Base-by-base conservation (phyloP, 2,329 filamentous ascomycete genomes). In the Emericellopsis cladophorae region DNA sequence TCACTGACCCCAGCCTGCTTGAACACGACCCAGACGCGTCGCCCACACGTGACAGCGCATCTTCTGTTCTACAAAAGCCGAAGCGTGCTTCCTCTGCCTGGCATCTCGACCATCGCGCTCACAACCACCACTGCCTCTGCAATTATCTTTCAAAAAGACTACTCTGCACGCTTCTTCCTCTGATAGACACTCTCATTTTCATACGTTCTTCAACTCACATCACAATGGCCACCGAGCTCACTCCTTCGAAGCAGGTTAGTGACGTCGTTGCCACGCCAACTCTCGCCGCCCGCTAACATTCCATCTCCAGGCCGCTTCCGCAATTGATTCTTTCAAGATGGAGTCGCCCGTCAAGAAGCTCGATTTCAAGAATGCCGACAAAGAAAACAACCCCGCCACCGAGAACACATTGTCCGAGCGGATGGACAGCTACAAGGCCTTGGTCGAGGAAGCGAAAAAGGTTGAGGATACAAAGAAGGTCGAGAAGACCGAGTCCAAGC, bases 341-440 rank as follows among this genome's bases (percentile, higher is more conserved):
- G 85, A 93, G 52, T 92, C 87, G 1, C 88, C 89, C 36, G 68
- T 83, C 48, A 95, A 95, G 81, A 93, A 93, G 75, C 76, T 92
- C 50, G 73, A 84, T 68, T 87, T 95, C 61, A 66, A 73, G 49
- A 58, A 68, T 41, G 72, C 72, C 44, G 74, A 86, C 68, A 95
- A 95, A 68, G 89, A 95, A 69, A 94, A 94, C 67, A 66, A 71
- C 46, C 65, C 71, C 44, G 55, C 72, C 48, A 67, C 72, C 44
- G 51, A 63, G 33, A 59, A 69, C 48, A 58, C 68, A 50, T 59
- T 70, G 45, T 65, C 70, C 50, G 66, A 71, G 47, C 65, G 76
- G 53, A 70, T 75, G 50, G 77, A 79, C 52, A 65, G 70, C 49
- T 76, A 81, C 62, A 64, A 74, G 51, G 79, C 73, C 41, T 54